phyloP scores from a whole-genome alignment of 169 alveolate species.

The Ichthyophthirius multifiliis region DNA sequence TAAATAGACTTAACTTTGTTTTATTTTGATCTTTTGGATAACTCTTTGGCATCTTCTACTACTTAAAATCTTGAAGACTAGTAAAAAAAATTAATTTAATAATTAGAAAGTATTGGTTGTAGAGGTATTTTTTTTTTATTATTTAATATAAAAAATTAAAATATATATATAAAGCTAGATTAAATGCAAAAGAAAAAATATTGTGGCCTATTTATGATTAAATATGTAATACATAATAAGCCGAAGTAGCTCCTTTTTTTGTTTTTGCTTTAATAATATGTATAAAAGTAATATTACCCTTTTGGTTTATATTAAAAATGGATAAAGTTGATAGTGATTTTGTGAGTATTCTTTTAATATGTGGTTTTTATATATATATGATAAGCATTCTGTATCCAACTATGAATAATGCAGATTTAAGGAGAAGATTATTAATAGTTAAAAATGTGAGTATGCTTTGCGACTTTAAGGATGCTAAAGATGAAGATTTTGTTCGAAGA shows the following conservation, averaged over 20 bases:
- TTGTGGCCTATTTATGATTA: slow-evolving; percentile 1
- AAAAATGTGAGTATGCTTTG: not conserved
- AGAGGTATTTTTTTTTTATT: not conserved
- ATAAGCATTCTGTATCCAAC: not conserved
- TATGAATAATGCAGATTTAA: not conserved
- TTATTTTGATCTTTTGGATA: not conserved
- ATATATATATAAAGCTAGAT: not conserved
- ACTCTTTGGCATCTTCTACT: not conserved
- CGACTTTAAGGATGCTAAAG: not conserved
- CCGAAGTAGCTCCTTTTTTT: not conserved
- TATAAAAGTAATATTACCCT: not conserved
- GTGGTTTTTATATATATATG: not conserved
- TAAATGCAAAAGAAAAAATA: not conserved
- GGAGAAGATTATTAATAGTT: not conserved
- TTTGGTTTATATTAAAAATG: not conserved
- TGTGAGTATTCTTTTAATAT: not conserved
- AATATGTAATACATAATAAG: not conserved
- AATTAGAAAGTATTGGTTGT: not conserved
- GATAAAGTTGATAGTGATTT: not conserved
- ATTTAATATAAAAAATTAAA: not conserved
- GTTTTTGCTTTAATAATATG: slow-evolving; percentile 1
- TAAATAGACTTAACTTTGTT: not conserved
- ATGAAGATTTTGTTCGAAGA: not conserved
- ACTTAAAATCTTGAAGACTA: not conserved
- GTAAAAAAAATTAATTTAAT: not conserved